Percentiles rank a stretch among this genome's conserved stretches.
phyloP scores from a whole-genome alignment of 192 early-diverging fungal genomes.

The Podila clonocystis region DNA sequence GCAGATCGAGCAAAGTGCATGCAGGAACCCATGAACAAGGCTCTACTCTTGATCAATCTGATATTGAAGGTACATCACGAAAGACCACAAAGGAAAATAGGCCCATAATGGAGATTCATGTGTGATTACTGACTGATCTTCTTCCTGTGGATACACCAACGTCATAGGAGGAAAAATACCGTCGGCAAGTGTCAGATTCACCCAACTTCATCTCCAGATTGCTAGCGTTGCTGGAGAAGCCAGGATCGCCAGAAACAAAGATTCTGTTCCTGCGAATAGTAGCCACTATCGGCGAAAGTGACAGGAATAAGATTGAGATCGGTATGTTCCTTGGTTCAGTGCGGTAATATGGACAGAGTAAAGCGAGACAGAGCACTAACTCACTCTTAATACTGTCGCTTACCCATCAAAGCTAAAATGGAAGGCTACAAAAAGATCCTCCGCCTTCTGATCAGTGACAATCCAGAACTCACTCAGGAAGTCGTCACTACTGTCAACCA shows the following conservation, averaged over 20 bases:
- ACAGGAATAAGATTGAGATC: constrained; percentile 52
- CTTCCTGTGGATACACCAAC: background rate
- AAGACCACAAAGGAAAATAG: too few relatives aligned
- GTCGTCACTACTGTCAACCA: constrained; percentile 50
- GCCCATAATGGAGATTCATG: too few relatives aligned
- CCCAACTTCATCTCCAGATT: constrained; percentile 46
- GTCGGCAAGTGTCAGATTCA: constrained; percentile 32
- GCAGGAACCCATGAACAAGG: constrained; percentile 43
- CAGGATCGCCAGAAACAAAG: constrained; percentile 37
- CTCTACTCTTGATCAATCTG: constrained; percentile 35
- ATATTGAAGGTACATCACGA: constrained; percentile 37
- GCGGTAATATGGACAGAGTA: too few relatives aligned
- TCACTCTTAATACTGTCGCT: background rate
- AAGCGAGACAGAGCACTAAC: background rate
- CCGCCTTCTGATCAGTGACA: constrained; percentile 42
- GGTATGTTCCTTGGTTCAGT: constrained; percentile 14
- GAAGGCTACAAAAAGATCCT: constrained; percentile 54
- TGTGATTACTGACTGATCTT: background rate
- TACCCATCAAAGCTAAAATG: constrained; percentile 21
- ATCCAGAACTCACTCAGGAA: constrained; percentile 43
- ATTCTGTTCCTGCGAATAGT: constrained; percentile 37
- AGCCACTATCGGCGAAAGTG: constrained; percentile 49
- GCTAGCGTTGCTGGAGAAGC: constrained; percentile 37
- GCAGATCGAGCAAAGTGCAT: constrained; percentile 27
- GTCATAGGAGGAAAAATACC: constrained; percentile 48